Percentiles rank a stretch among this genome's conserved stretches.
These are phyloP conservation scores for Phlebiopsis flavidoalba DNA, from an alignment of 768 basidiomycete species.

Conservation along the genomic window DNA sequence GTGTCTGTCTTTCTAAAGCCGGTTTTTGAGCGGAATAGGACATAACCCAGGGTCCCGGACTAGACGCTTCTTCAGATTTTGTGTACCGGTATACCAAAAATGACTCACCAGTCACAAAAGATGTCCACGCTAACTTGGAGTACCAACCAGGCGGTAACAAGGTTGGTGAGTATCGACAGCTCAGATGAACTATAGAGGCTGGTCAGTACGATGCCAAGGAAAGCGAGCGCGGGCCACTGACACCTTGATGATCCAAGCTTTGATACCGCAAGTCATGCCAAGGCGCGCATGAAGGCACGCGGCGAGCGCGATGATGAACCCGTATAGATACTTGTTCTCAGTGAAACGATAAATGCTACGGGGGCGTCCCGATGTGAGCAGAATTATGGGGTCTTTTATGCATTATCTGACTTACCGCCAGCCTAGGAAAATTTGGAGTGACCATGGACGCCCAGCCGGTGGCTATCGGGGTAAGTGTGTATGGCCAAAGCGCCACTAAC, in stretches of 20 bases:
- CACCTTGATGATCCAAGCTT: constrained; percentile 37
- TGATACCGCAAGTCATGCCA: constrained; percentile 38
- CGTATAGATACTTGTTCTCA: constrained; percentile 7
- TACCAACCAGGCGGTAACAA: constrained; percentile 42
- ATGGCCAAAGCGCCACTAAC: constrained; percentile 33
- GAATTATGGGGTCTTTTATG: background rate
- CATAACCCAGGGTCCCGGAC: constrained; percentile 24
- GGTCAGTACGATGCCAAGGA: background rate
- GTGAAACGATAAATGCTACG: constrained; percentile 12
- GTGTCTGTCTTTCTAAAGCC: constrained; percentile 49
- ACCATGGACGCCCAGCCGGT: constrained; percentile 42
- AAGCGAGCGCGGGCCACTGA: constrained; percentile 20
- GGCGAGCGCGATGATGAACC: constrained; percentile 25
- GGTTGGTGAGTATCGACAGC: constrained; percentile 34
- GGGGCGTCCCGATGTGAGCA: background rate
- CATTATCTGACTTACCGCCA: constrained; percentile 9
- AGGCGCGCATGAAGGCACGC: constrained; percentile 34
- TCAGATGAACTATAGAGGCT: constrained; percentile 32
- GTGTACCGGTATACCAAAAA: background rate
- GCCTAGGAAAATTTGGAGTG: constrained; percentile 44
- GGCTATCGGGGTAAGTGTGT: constrained; percentile 44
- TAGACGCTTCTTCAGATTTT: constrained; percentile 5
- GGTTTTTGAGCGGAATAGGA: constrained; percentile 39
- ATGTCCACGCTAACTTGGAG: constrained; percentile 41
- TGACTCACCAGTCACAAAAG: constrained; percentile 40